phyloP scores from a whole-genome alignment of 768 basidiomycete genomes.

The Serendipita sp. region DNA sequence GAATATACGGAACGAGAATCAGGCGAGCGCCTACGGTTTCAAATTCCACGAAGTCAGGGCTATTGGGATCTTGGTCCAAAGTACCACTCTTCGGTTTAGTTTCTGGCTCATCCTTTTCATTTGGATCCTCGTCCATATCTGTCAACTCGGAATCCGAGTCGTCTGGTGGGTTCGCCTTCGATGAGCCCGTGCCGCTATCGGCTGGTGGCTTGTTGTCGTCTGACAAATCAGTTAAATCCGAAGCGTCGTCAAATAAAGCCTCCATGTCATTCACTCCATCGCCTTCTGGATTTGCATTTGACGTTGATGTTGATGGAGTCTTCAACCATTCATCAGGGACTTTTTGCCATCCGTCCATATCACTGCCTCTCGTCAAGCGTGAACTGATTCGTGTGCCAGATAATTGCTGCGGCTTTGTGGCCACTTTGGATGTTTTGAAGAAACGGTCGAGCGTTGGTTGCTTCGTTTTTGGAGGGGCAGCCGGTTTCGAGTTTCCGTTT shows the following conservation, averaged over 20 bases:
- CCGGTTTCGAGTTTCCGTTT: not conserved
- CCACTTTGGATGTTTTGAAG: not conserved
- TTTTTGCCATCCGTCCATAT: not conserved
- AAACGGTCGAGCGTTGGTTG: no score
- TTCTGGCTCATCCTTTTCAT: not conserved
- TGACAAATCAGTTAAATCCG: constrained; percentile 5
- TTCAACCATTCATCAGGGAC: not conserved
- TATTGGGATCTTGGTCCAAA: not conserved
- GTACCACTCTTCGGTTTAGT: not conserved
- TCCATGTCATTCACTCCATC: not conserved
- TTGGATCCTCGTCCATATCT: not conserved
- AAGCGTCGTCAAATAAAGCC: constrained; percentile 7
- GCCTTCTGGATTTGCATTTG: not conserved
- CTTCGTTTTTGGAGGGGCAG: not conserved
- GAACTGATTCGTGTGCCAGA: not conserved
- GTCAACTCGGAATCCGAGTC: constrained; percentile 3
- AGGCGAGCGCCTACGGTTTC: not conserved
- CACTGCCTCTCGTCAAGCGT: not conserved
- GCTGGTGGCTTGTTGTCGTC: constrained; percentile 3
- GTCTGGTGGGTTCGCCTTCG: not conserved
- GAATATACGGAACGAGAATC: not conserved
- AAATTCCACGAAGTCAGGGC: constrained; percentile 2
- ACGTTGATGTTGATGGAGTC: not conserved
- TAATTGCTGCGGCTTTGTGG: not conserved
- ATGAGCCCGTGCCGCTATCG: not conserved